Evolutionary conservation across 1,284 basidiomycete genomes (phyloP).

Genomic region (Singerocomus inundabilis): DNA sequence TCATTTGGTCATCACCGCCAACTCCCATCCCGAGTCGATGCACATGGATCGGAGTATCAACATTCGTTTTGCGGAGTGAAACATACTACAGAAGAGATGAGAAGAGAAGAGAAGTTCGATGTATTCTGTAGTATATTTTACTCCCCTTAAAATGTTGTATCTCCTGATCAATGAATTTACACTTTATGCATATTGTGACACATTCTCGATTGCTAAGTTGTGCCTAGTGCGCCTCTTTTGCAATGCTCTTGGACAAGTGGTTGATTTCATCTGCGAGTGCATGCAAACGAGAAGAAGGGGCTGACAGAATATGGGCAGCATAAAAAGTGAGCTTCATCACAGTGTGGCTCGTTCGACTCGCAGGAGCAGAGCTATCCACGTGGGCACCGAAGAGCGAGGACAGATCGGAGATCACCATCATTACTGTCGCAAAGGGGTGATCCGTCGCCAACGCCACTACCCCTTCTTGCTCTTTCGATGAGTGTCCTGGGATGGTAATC

Average conservation of each 20-base stretch:
- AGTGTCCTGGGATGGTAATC: constrained; percentile 31
- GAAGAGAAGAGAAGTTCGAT: no score
- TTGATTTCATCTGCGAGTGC: constrained; percentile 43
- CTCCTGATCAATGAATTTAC: no score
- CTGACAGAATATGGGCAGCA: constrained; percentile 40
- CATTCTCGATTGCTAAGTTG: background rate
- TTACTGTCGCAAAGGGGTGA: constrained; percentile 19
- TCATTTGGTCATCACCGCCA: no score
- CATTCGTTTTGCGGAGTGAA: no score
- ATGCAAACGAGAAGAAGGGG: constrained; percentile 34
- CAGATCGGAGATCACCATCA: constrained; percentile 31
- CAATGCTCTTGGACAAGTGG: constrained; percentile 24
- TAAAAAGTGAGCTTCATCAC: constrained; percentile 38
- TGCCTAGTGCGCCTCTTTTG: constrained; percentile 4
- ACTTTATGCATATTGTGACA: no score
- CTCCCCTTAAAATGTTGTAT: no score
- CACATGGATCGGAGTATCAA: no score
- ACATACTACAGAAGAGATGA: no score
- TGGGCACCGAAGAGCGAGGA: constrained; percentile 20
- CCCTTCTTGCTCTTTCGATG: constrained; percentile 4
- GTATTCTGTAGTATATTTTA: no score
- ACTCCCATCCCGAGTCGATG: no score
- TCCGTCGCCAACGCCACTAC: background rate
- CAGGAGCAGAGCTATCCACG: background rate
- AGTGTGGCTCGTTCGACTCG: constrained; percentile 11